Conservation (phyloP, 768 basidiomycete species). For the Amanita phalloides region DNA sequence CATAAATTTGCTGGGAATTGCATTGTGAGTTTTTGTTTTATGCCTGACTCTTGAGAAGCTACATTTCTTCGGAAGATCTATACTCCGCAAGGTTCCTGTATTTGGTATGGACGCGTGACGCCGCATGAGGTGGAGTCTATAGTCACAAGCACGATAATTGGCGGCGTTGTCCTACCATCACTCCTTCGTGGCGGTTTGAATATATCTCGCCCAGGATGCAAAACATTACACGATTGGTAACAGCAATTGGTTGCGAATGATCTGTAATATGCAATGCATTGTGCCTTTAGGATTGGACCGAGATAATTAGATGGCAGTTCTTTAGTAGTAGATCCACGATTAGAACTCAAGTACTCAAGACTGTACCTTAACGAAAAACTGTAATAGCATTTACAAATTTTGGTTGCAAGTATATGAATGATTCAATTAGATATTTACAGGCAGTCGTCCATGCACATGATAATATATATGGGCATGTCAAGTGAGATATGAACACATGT, state of each 20-base stretch:
- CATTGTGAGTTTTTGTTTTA: conserved; percentile 44
- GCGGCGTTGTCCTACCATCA: conserved; percentile 74
- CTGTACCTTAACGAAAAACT: too few relatives aligned
- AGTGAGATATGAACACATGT: conserved; percentile 2
- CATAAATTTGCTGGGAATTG: conserved; percentile 91
- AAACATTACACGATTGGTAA: conserved; percentile 66
- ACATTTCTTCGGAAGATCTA: conserved; percentile 47
- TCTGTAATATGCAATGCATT: not conserved
- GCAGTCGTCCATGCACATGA: not conserved
- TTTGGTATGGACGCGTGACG: conserved; percentile 93
- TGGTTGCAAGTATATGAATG: not conserved
- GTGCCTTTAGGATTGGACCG: not conserved
- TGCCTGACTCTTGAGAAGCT: not conserved
- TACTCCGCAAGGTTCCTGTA: conserved; percentile 72
- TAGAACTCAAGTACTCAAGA: too few relatives aligned
- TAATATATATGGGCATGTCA: not conserved
- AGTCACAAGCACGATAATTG: conserved; percentile 78
- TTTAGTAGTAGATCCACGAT: too few relatives aligned
- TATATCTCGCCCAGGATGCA: conserved; percentile 58
- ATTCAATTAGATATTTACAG: not conserved
- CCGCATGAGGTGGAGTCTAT: conserved; percentile 83
- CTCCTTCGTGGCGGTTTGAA: conserved; percentile 83
- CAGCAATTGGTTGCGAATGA: not conserved
- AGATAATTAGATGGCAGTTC: not conserved
- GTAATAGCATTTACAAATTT: too few relatives aligned